Conservation (phyloP, 257 asterid species). For the Nicotiana knightiana region DNA sequence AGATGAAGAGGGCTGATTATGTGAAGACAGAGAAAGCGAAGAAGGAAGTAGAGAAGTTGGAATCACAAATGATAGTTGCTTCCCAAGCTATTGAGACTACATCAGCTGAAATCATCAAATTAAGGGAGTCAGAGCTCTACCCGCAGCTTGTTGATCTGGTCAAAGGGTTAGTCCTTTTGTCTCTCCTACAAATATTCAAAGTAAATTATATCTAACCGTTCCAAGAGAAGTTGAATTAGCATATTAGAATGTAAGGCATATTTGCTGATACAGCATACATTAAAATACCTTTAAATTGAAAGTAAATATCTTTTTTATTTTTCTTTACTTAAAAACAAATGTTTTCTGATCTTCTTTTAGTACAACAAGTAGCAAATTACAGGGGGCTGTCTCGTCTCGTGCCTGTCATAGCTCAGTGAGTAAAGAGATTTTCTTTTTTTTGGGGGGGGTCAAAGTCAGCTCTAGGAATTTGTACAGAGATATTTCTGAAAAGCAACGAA, state of each 20-base stretch:
- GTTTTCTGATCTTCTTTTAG: not conserved
- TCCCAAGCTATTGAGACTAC: conserved; percentile 79
- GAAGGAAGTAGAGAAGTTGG: conserved; percentile 90
- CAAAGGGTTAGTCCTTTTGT: conserved; percentile 49
- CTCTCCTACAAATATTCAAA: not conserved
- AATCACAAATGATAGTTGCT: conserved; percentile 83
- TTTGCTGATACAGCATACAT: no score
- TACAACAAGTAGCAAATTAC: not conserved
- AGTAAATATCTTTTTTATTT: no score
- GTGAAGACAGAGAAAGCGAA: conserved; percentile 84
- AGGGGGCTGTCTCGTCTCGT: not conserved
- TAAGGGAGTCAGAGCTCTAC: conserved; percentile 83
- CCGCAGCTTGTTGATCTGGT: conserved; percentile 78
- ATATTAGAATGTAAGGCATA: no score
- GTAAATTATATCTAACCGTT: no score
- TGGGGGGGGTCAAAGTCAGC: not conserved
- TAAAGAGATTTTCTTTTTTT: not conserved
- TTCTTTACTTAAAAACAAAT: no score
- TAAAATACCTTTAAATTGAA: no score
- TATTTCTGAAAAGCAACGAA: not conserved
- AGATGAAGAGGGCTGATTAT: conserved; percentile 79
- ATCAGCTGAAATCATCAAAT: conserved; percentile 70
- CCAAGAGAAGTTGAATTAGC: no score
- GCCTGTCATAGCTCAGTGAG: not conserved
- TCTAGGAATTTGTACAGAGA: not conserved